phyloP scores from a whole-genome alignment of 148 eudicot species.

The Rhododendron kiyosumense region DNA sequence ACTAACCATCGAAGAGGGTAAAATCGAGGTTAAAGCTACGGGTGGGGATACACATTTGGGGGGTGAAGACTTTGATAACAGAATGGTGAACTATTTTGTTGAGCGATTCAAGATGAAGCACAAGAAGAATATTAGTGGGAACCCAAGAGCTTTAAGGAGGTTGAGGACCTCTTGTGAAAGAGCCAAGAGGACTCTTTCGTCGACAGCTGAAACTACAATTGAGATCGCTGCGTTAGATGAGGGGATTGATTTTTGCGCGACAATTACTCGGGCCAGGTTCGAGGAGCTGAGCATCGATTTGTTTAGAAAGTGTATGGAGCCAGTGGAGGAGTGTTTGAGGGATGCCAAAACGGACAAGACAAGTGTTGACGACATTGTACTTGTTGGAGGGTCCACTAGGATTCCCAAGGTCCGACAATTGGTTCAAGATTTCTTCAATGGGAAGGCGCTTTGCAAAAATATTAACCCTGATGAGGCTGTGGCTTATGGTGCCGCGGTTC shows the following conservation, averaged over 20 bases:
- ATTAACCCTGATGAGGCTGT: conserved; percentile 1
- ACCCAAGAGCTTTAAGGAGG: neutral
- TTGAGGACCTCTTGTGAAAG: neutral
- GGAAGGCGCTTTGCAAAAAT: neutral
- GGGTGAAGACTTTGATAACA: neutral
- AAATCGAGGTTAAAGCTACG: neutral
- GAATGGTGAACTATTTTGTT: neutral
- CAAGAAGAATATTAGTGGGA: neutral
- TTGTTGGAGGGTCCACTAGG: neutral
- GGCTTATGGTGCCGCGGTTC: neutral
- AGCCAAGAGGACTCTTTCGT: neutral
- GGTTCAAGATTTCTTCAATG: neutral
- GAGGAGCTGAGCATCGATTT: neutral
- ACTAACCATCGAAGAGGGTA: neutral
- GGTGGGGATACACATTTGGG: neutral
- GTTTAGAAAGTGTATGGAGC: neutral
- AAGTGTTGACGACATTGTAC: neutral
- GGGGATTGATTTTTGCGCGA: neutral
- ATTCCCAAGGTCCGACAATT: neutral
- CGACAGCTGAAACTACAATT: neutral
- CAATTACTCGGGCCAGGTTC: neutral
- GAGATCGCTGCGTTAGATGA: neutral
- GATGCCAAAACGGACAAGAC: neutral
- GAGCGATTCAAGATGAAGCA: neutral
- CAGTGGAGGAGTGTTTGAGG: conserved; percentile 2